These are phyloP conservation scores for Brassica balearica DNA, from an alignment of 441 rosid genomes.

Conservation along the genomic window DNA sequence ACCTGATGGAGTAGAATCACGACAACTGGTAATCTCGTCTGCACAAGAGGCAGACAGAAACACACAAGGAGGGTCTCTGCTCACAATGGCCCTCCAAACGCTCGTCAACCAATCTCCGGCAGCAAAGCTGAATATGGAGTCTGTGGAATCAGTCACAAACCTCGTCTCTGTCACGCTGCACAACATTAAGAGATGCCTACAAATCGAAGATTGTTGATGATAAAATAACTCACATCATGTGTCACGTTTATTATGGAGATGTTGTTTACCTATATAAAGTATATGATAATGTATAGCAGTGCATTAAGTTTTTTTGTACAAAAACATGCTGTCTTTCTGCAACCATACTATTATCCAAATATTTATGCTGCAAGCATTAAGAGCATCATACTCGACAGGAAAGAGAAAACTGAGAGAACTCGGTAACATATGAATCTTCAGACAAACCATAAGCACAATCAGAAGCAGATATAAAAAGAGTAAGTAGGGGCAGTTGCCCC, in stretches of 20 bases:
- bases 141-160: slow-evolving; percentile 80
- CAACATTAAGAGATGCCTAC: slow-evolving; percentile 82
- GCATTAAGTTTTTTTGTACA: slow-evolving; percentile 34
- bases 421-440: neutral
- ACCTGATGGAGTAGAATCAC: slow-evolving; percentile 82
- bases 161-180: slow-evolving; percentile 80
- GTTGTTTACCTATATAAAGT: slow-evolving; percentile 14
- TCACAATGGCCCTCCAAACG: slow-evolving; percentile 82
- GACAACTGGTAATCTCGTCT: slow-evolving; percentile 86
- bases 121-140: slow-evolving; percentile 71
- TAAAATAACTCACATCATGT: slow-evolving; percentile 22
- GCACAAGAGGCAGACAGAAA: slow-evolving; percentile 73
- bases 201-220: slow-evolving; percentile 81
- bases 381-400: slow-evolving; percentile 4
- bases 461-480: neutral
- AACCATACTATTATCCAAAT: slow-evolving; percentile 12
- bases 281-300: slow-evolving; percentile 38
- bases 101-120: slow-evolving; percentile 71
- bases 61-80: slow-evolving; percentile 85
- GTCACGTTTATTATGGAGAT: slow-evolving; percentile 11
- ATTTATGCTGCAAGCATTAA: neutral
- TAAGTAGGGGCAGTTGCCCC: neutral
- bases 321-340: slow-evolving; percentile 8
- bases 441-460: neutral
- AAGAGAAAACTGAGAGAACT: neutral